Base-by-base conservation (phyloP, 1,139 yeast genomes). In the Diutina scorzettiae region DNA sequence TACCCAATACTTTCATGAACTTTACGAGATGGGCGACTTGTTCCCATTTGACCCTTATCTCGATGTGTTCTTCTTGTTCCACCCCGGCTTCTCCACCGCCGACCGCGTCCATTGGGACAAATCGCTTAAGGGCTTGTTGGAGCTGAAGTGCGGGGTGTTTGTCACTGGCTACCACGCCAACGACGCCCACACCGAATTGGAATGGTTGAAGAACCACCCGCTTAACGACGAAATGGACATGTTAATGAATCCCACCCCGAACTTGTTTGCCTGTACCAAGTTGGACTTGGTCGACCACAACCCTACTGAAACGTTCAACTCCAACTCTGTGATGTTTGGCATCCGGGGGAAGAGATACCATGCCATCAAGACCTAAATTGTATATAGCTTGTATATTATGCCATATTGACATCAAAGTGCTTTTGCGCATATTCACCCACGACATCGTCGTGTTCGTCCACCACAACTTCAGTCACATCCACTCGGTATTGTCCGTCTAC, bases 21-120 rank as follows among this genome's bases (percentile, higher is more conserved):
- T 83, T 46, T 95, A 91, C 60, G 86, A 86, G 52, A 81, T 84
- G 45, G 94, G 91, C 52, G 96, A 89, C 61, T 81, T 91, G 58
- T 86, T 87, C 79, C 98, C 98, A 14, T 91, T 89, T 59, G 98
- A 91, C 60, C 98, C 99, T 34, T 91, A 89, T 60, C 73, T 85
- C 58, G 98, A 91, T 59, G 76, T 78, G 24, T 91, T 91, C 64
- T 87, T 86, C 71, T 67, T 85, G 43, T 91, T 89, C 81, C 97
- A 91, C 59, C 97, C 98, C 2, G 96, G 96, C 37, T 75, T 87
- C 59, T 81, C 86, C 23, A 83, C 94, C 17, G 84, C 86, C 11
- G 95, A 86, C 56, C 75, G 83, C 41, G 70, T 76, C 57, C 77
- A 79, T 54, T 87, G 96, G 95, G 74, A 75, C 49, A 80, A 82